phyloP scores from a whole-genome alignment of 1,284 basidiomycete species.

The Pseudozyma tsukubaensis region DNA sequence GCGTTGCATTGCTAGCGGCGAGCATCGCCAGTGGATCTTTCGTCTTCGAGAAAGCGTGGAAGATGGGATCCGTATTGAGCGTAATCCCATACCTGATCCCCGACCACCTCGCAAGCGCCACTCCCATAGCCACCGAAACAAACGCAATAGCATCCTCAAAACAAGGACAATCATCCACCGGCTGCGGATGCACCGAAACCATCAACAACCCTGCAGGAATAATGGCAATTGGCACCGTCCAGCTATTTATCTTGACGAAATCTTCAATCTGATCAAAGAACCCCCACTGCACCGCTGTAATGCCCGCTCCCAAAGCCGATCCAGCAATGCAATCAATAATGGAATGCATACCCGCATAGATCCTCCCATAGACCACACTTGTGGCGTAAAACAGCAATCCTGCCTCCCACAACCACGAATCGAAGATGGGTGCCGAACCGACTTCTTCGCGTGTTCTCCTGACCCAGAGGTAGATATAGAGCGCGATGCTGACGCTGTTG shows the following conservation, averaged over 20 bases:
- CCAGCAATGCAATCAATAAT: constrained; percentile 68
- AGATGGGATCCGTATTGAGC: constrained; percentile 26
- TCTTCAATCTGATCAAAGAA: constrained; percentile 67
- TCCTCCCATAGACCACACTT: constrained; percentile 85
- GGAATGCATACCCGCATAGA: constrained; percentile 75
- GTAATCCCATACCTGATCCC: constrained; percentile 31
- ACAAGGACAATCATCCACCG: constrained; percentile 92
- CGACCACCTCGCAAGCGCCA: constrained; percentile 78
- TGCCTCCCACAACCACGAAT: constrained; percentile 52
- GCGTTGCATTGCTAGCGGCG: not conserved
- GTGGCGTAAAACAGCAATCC: constrained; percentile 69
- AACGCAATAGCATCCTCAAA: constrained; percentile 98
- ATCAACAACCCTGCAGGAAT: constrained; percentile 78
- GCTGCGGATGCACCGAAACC: constrained; percentile 85
- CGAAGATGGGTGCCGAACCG: constrained; percentile 10
- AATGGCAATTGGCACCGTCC: constrained; percentile 76
- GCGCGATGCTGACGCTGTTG: constrained; percentile 85
- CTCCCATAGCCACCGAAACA: constrained; percentile 83
- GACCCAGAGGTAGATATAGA: constrained; percentile 63
- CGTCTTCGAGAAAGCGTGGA: constrained; percentile 22
- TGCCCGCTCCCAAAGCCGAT: constrained; percentile 58
- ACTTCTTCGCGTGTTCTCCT: constrained; percentile 15
- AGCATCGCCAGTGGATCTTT: constrained; percentile 3
- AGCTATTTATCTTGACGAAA: constrained; percentile 69
- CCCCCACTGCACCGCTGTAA: constrained; percentile 70